These are phyloP conservation scores for Geum urbanum DNA, from an alignment of 306 rosid species.

Conservation along the genomic window DNA sequence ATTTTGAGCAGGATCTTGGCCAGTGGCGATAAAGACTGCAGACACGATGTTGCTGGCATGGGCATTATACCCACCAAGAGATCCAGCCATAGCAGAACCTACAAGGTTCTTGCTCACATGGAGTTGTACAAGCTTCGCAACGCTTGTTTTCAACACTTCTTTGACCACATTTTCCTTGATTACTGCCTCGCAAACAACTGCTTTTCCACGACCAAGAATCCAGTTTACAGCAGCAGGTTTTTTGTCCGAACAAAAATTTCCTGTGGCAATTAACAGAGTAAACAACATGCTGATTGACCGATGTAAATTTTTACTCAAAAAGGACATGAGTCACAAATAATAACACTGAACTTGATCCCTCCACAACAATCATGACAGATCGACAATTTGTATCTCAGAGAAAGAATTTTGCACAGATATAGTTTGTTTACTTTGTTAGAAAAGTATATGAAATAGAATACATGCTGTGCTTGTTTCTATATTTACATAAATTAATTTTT, in stretches of 20 bases:
- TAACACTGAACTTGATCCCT: not conserved
- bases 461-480: not conserved
- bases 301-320: not conserved
- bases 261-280: not conserved
- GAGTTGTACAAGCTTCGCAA: not conserved
- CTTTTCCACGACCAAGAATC: slow-evolving; percentile 1
- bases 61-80: slow-evolving; percentile 74
- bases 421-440: not conserved
- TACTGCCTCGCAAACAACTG: slow-evolving; percentile 2
- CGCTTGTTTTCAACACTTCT: slow-evolving; percentile 57
- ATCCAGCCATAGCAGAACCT: slow-evolving; percentile 57
- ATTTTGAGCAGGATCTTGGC: slow-evolving; percentile 86
- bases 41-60: slow-evolving; percentile 79
- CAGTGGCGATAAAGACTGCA: slow-evolving; percentile 67
- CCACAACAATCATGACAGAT: not conserved
- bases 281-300: not conserved
- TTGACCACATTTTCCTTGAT: slow-evolving; percentile 50
- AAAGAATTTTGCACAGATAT: not conserved
- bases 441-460: not conserved
- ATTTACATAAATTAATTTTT: not conserved
- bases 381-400: not conserved
- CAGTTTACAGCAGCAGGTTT: slow-evolving; percentile 1
- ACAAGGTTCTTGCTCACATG: not conserved
- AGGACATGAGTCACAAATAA: not conserved
- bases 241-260: slow-evolving; percentile 62